phyloP scores from a whole-genome alignment of 192 early-diverging fungal species.

The Dispira simplex region DNA sequence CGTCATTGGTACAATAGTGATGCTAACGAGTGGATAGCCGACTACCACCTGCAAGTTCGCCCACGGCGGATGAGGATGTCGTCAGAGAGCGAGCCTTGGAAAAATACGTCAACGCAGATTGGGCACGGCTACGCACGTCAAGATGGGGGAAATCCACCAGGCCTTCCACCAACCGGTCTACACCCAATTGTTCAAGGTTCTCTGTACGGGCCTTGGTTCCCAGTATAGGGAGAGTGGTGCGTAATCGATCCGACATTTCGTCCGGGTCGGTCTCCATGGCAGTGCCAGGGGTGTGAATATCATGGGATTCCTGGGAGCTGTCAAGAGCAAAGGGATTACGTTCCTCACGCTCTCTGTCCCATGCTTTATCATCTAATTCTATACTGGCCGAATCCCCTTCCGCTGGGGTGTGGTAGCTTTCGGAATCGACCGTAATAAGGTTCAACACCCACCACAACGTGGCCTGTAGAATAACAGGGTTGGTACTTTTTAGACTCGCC shows the following conservation, averaged over 20 bases:
- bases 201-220: neutral
- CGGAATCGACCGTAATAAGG: neutral
- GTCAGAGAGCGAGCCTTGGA: neutral
- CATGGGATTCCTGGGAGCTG: neutral
- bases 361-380: neutral
- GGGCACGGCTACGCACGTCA: neutral
- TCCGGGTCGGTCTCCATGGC: neutral
- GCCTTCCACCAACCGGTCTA: neutral
- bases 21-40: no score
- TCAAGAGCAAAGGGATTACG: neutral
- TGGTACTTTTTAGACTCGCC: neutral
- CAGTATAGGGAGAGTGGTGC: neutral
- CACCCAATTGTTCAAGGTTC: neutral
- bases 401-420: neutral
- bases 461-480: neutral
- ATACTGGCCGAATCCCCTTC: neutral
- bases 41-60: no score
- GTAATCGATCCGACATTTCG: neutral
- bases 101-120: slow-evolving; percentile 3
- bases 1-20: no score
- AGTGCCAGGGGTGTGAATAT: neutral
- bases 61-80: neutral
- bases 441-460: slow-evolving; percentile 3
- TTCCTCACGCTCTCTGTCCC: neutral
- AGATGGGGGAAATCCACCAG: neutral